Evolutionary conservation across 768 basidiomycete genomes (phyloP).

Genomic region (Sarcodon aspratus): DNA sequence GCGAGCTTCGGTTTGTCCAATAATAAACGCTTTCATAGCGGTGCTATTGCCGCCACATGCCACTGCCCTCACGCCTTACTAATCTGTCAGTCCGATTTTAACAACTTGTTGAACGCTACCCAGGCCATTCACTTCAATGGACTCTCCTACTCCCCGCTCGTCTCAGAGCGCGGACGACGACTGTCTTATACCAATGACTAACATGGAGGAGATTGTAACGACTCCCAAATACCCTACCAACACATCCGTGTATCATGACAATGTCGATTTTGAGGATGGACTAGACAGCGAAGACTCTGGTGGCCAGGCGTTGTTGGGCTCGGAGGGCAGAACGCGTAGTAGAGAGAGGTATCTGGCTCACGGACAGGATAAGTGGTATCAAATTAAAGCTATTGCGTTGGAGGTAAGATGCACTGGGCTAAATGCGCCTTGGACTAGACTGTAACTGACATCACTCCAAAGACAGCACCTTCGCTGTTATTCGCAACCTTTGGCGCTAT

Average conservation of each 20-base stretch:
- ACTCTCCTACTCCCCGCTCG: too few species aligned
- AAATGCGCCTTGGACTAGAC: not conserved
- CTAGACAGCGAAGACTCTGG: slow-evolving; percentile 20
- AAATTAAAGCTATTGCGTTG: slow-evolving; percentile 49
- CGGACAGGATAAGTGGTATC: slow-evolving; percentile 31
- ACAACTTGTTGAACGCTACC: too few species aligned
- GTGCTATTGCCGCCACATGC: too few species aligned
- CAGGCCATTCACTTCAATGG: too few species aligned
- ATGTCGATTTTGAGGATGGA: slow-evolving; percentile 20
- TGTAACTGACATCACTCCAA: slow-evolving; percentile 1
- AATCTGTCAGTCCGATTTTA: too few species aligned
- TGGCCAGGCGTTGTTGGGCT: slow-evolving; percentile 32
- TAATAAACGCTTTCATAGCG: too few species aligned
- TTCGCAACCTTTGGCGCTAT: slow-evolving; percentile 76
- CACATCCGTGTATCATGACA: slow-evolving; percentile 8
- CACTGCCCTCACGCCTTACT: too few species aligned
- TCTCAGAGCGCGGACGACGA: too few species aligned
- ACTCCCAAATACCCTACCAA: too few species aligned
- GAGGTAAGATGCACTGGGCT: slow-evolving; percentile 34
- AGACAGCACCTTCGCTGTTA: slow-evolving; percentile 85
- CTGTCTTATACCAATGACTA: too few species aligned
- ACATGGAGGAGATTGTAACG: too few species aligned
- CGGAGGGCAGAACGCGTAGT: slow-evolving; percentile 13
- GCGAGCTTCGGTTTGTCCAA: too few species aligned
- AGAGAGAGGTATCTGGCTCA: not conserved